These are phyloP conservation scores for Candolleomyces eurysporus DNA, from an alignment of 768 basidiomycete genomes.

Conservation along the genomic window DNA sequence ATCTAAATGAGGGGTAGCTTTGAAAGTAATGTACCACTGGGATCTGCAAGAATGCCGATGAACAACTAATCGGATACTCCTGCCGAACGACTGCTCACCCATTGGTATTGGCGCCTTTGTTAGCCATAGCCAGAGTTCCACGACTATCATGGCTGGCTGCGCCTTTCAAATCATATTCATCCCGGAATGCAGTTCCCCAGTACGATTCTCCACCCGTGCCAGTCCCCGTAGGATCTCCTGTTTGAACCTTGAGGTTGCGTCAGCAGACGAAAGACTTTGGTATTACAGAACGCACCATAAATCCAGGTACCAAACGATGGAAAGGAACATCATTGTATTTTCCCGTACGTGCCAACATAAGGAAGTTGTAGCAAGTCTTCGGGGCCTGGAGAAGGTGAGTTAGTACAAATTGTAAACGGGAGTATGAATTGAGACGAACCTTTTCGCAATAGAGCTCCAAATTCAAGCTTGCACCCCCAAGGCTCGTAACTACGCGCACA, in stretches of 20 bases:
- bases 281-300: constrained; percentile 64
- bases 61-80: neutral
- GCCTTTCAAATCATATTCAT: constrained; percentile 86
- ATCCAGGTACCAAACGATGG: constrained; percentile 90
- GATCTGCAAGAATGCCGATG: constrained; percentile 47
- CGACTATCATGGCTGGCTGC: constrained; percentile 86
- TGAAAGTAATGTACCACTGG: constrained; percentile 94
- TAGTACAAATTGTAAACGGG: neutral
- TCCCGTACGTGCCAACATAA: constrained; percentile 87
- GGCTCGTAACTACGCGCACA: constrained; percentile 90
- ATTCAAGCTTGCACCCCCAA: constrained; percentile 83
- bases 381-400: constrained; percentile 63
- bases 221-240: constrained; percentile 95
- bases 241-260: constrained; percentile 69
- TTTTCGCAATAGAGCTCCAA: constrained; percentile 88
- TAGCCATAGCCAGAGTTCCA: constrained; percentile 92
- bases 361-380: constrained; percentile 97
- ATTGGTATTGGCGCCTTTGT: constrained; percentile 89
- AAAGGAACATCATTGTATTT: constrained; percentile 91
- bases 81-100: constrained; percentile 41
- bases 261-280: constrained; percentile 7
- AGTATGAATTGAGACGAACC: constrained; percentile 33
- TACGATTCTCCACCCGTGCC: constrained; percentile 89
- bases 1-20: constrained; percentile 78
- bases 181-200: constrained; percentile 96